A percentile compares a stretch with the other conserved stretches of the same genome.
phyloP scores from a whole-genome alignment of 129 eudicot species.

The Flaveria linearis region DNA sequence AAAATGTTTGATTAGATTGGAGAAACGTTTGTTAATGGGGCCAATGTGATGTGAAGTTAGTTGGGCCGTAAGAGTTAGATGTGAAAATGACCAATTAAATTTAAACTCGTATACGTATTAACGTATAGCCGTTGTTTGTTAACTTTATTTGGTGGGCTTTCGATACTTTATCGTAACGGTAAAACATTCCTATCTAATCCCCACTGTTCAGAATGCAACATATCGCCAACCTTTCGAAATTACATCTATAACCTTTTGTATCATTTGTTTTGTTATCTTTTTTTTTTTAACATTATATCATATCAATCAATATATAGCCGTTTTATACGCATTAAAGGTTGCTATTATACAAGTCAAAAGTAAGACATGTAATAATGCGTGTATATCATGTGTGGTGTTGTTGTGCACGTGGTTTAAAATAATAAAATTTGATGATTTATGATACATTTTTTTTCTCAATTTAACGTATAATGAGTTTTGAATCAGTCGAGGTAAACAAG shows the following conservation, averaged over 20 bases:
- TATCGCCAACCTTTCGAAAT: conserved; percentile 36
- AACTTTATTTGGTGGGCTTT: conserved; percentile 51
- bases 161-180: conserved; percentile 74
- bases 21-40: conserved; percentile 18
- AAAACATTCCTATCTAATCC: conserved; percentile 34
- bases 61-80: conserved; percentile 33
- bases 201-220: conserved; percentile 47
- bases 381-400: too few species aligned
- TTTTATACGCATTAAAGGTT: too few species aligned
- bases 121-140: conserved; percentile 43
- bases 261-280: background rate
- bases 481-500: too few species aligned
- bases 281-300: too few species aligned
- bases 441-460: too few species aligned
- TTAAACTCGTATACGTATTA: conserved; percentile 17
- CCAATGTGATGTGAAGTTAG: conserved; percentile 25
- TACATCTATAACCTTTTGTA: conserved; percentile 19
- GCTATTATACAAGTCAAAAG: too few species aligned
- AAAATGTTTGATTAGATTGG: background rate
- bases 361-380: too few species aligned
- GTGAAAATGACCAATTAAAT: conserved; percentile 6
- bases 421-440: too few species aligned
- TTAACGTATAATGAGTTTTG: too few species aligned
- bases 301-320: too few species aligned
- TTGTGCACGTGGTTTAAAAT: too few species aligned